Base-by-base conservation (phyloP, 176 grass and related monocot species). In the Triticum urartu region DNA sequence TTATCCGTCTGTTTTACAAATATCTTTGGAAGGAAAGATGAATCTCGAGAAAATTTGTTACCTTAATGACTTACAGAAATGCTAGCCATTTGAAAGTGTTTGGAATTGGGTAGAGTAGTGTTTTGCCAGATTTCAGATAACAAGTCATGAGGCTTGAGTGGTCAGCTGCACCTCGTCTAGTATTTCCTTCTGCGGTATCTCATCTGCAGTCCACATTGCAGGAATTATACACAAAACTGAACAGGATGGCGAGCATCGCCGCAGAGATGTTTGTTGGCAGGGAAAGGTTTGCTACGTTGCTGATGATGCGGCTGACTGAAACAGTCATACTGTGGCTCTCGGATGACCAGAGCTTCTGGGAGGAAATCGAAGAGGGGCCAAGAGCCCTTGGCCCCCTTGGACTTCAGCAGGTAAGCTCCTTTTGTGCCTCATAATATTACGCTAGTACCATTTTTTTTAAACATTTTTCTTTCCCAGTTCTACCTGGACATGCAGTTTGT, bases 401-500 rank as follows among this genome's bases (percentile, higher is more conserved):
- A 65, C 93, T 98, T 88, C 93, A 94, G 70, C 92, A 98, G 89
- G 97, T 91, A 78, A 79, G 48, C 36, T 77, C 36, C 15, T 33
- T 52, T 60, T 20, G 20, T 11, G n/a, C 21, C n/a, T 66, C 7
- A 36, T 13, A 12, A 11, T 4, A 11, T 64, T 66, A 77, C 13
- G 32, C 36, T 71, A 30, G 28, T 30, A 48, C 21, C 17, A 35
- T 47, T 17, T 34, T 83, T 39, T 85, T 64, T 69, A 65, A 36
- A 30, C 24, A 3, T 20, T 20, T 52, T 88, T 70, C 17, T 40
- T 83, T 86, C 77, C 56, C 88, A 98, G 97, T 95, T 98, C 87
- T 95, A 94, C 65, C 85, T 98, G 88, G 96, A 98, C 83, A 99
- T 99, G 97, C 94, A 93, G 88, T 99, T 99, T 68, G 92, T 99